These are phyloP conservation scores for Globisporangium alternatum DNA, from an alignment of 352 stramenopile species.

Conservation along the genomic window DNA sequence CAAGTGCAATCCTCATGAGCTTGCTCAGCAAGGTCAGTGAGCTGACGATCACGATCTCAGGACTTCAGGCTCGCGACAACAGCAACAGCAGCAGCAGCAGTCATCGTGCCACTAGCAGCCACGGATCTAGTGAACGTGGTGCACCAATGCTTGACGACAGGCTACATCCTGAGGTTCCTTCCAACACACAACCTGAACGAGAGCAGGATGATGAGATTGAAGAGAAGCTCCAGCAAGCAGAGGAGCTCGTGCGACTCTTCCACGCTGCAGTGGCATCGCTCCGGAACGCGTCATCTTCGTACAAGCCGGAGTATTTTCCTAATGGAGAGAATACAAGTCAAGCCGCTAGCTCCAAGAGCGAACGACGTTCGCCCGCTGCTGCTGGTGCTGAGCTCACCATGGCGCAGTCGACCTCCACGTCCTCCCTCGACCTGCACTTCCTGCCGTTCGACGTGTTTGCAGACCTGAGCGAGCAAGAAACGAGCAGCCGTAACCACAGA, in stretches of 20 bases:
- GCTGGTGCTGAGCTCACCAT: not conserved
- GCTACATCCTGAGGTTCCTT: no score
- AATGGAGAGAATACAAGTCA: not conserved
- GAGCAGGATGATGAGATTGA: not conserved
- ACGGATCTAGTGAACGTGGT: no score
- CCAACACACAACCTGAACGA: not conserved
- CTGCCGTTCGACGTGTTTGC: slow-evolving; percentile 14
- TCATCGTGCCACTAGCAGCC: no score
- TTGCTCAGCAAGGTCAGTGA: slow-evolving; percentile 17
- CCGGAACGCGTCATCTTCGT: not conserved
- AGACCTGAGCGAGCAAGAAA: slow-evolving; percentile 3
- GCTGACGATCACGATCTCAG: slow-evolving; percentile 9
- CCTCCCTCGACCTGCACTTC: slow-evolving; percentile 17
- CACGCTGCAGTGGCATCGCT: slow-evolving; percentile 8
- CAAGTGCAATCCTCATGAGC: not conserved
- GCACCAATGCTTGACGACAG: no score
- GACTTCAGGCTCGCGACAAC: not conserved
- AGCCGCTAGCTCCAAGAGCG: not conserved
- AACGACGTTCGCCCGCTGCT: not conserved
- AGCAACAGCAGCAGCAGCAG: not conserved
- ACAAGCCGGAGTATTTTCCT: not conserved
- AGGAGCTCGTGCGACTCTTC: slow-evolving; percentile 6
- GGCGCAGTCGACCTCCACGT: slow-evolving; percentile 18
- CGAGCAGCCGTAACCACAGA: not conserved
- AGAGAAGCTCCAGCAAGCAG: slow-evolving; percentile 12